A percentile compares a stretch with the other conserved stretches of the same genome.
Evolutionary conservation across 2,329 filamentous ascomycete species (phyloP).

Genomic region (Colletotrichum somersetense): DNA sequence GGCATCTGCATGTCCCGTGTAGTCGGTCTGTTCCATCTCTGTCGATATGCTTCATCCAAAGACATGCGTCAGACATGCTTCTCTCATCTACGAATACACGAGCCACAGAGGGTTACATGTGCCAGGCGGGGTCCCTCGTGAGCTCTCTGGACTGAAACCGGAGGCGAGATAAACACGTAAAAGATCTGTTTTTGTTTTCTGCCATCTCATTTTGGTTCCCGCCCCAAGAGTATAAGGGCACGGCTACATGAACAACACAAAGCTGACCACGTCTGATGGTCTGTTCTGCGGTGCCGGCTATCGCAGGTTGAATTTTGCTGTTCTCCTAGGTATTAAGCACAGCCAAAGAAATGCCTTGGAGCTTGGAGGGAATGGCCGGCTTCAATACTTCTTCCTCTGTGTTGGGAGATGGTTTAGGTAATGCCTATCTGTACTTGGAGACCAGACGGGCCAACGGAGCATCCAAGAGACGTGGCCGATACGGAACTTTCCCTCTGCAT

Average conservation of each 20-base stretch:
- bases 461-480: slow-evolving; percentile 2
- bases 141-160: background rate
- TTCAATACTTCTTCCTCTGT: slow-evolving; percentile 3
- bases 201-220: slow-evolving; percentile 1
- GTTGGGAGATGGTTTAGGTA: background rate
- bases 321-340: background rate
- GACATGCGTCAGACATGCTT: slow-evolving; percentile 9
- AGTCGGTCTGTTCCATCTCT: background rate
- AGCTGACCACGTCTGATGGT: background rate
- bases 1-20: slow-evolving; percentile 15
- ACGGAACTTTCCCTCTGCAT: background rate
- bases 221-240: background rate
- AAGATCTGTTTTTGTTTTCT: background rate
- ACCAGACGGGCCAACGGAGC: slow-evolving; percentile 3
- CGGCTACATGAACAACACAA: background rate
- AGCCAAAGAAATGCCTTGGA: slow-evolving; percentile 8
- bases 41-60: slow-evolving; percentile 25
- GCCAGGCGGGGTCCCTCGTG: background rate
- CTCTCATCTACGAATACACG: background rate
- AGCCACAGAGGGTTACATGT: background rate
- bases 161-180: background rate
- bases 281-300: slow-evolving; percentile 5
- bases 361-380: background rate
- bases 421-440: background rate
- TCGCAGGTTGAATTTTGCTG: background rate